Evolutionary conservation across 2,329 filamentous ascomycete genomes (phyloP), one percentile per base, ranked within the genome.

Genomic region (Drechslera avenae): DNA sequence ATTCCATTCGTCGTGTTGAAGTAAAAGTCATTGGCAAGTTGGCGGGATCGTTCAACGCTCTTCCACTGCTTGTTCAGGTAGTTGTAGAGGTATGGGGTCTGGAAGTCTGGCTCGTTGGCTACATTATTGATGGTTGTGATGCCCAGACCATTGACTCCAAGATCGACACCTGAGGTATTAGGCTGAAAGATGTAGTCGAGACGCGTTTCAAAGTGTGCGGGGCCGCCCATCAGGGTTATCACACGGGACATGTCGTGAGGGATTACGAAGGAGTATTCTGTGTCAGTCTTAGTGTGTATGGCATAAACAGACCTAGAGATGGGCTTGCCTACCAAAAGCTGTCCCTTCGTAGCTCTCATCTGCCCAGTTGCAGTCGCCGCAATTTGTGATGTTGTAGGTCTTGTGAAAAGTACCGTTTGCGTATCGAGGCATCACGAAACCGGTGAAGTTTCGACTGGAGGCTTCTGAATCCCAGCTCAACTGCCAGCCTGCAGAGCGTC

Each of bases 261-360:
- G 5, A 77, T 66, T 1, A 73, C 74, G 46, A 76, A 78, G 1
- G 71, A 74, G 52, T 78, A 78, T 42, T 78, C 75, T 66, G 14
- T 6, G 2, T 2, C 13, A 1, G 5, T 17, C 35, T 56, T 40
- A 57, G 39, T 16, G n/a, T 37, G 8, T 28, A 28, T 28, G 2
- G 12, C 3, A 9, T 10, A 28, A 13, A 28, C 9, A 9, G 26
- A 12, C 7, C 26, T 4, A 4, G 7, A 7, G 4, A 23, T 4
- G 21, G 9, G 9, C 26, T 10, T 28, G 9, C 60, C 52, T 39
- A 67, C 64, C 66, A 41, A 76, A 77, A 3, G 74, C 69, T 5
- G 73, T 75, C 2, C 67, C 75, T 58, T 78, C 76, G 44, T 78
- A 78, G 12, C 69, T 71, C 39, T 76, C 68, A n/a, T 72, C 67